Evolutionary conservation across 169 alveolate species (phyloP).

Genomic region (Eimeria zaria): DNA sequence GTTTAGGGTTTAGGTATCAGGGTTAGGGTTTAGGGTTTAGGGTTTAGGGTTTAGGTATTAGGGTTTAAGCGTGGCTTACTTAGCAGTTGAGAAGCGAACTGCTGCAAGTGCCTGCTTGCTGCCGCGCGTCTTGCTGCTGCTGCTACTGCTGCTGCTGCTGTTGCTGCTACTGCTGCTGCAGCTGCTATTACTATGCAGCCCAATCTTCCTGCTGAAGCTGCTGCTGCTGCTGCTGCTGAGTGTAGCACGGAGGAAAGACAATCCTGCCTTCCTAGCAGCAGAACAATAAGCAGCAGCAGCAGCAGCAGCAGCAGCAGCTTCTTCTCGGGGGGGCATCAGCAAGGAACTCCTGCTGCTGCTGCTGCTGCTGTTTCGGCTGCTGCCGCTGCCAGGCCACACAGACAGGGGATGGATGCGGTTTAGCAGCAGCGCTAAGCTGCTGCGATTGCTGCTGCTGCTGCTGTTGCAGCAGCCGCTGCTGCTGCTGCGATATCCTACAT

Average conservation of each 20-base stretch:
- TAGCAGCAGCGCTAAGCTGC: background rate
- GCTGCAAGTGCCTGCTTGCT: slow-evolving; percentile 23
- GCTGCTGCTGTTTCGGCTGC: slow-evolving; percentile 34
- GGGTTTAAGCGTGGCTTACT: background rate
- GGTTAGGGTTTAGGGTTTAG: background rate
- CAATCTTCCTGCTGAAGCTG: background rate
- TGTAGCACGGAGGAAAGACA: background rate
- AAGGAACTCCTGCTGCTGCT: background rate
- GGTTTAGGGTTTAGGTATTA: background rate
- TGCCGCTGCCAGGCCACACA: background rate
- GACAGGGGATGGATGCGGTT: background rate
- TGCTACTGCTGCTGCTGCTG: slow-evolving; percentile 4
- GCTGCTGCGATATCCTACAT: background rate
- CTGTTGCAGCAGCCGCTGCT: background rate
- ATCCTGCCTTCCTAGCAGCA: background rate
- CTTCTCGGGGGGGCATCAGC: background rate
- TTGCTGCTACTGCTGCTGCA: slow-evolving; percentile 1
- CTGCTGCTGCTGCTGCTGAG: background rate
- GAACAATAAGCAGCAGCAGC: slow-evolving; percentile 4
- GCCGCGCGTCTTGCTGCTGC: slow-evolving; percentile 4
- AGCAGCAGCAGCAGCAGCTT: background rate
- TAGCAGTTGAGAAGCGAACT: background rate
- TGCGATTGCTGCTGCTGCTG: background rate
- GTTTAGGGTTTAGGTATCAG: background rate
- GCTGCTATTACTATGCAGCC: background rate